phyloP scores from a whole-genome alignment of 2,329 filamentous ascomycete species.

The Aspergillus niger region DNA sequence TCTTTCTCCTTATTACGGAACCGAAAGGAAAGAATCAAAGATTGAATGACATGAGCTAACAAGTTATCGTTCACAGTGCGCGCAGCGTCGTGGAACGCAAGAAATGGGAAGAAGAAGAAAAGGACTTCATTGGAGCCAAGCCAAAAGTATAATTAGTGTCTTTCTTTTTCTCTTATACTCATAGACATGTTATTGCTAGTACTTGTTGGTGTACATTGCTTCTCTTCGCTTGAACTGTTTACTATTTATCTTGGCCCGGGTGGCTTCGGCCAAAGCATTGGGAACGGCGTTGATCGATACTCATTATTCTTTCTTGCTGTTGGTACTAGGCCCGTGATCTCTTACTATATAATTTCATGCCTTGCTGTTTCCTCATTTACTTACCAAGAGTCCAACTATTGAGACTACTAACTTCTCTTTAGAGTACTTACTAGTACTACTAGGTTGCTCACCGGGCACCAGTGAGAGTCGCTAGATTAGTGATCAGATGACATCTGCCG shows the following conservation, averaged over 20 bases:
- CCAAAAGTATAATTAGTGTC: slow-evolving; percentile 10
- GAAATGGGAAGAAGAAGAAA: slow-evolving; percentile 64
- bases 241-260: not conserved
- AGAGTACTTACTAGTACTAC: too few species aligned
- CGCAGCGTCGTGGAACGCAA: slow-evolving; percentile 58
- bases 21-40: not conserved
- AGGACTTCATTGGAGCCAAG: slow-evolving; percentile 53
- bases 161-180: not conserved
- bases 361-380: not conserved
- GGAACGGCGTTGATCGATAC: slow-evolving; percentile 3
- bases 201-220: not conserved
- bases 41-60: not conserved
- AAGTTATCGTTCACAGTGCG: slow-evolving; percentile 42
- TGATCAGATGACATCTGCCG: not conserved
- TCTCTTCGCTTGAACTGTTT: not conserved
- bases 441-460: not conserved
- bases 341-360: not conserved
- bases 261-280: slow-evolving; percentile 1
- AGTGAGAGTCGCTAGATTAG: not conserved
- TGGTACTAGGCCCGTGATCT: not conserved
- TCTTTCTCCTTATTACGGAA: not conserved
- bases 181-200: not conserved
- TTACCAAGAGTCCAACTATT: too few species aligned
- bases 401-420: too few species aligned
- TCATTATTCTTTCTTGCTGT: not conserved